A percentile compares a stretch with the other conserved stretches of the same genome.
These are phyloP conservation scores for Geranium incanum DNA, from an alignment of 441 rosid genomes.

Conservation along the genomic window DNA sequence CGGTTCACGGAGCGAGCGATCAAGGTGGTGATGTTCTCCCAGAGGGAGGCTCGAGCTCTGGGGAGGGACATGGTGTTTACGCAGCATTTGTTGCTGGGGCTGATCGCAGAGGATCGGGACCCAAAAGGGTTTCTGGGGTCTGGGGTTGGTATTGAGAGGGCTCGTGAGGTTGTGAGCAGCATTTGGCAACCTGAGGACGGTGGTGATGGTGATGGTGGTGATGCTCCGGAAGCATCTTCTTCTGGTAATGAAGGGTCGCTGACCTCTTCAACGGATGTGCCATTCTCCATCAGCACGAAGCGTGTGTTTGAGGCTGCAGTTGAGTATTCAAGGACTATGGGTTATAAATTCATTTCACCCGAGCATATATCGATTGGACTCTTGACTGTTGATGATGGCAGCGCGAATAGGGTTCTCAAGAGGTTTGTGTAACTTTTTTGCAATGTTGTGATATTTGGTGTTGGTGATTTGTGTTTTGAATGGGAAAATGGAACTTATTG, in stretches of 20 bases:
- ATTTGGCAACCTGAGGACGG: slow-evolving; percentile 38
- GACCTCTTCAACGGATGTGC: slow-evolving; percentile 46
- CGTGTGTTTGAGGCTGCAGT: slow-evolving; percentile 90
- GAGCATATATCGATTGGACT: slow-evolving; percentile 83
- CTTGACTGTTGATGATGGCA: slow-evolving; percentile 83
- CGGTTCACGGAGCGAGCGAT: slow-evolving; percentile 80
- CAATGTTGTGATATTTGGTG: neutral
- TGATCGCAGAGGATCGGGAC: slow-evolving; percentile 68
- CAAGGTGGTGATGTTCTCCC: slow-evolving; percentile 67
- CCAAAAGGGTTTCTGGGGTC: slow-evolving; percentile 79
- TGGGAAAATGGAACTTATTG: no score
- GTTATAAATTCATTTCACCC: slow-evolving; percentile 69
- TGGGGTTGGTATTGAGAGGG: slow-evolving; percentile 49
- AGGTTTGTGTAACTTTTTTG: slow-evolving; percentile 34
- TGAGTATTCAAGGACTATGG: slow-evolving; percentile 76
- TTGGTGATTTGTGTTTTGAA: neutral
- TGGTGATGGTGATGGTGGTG: slow-evolving; percentile 7
- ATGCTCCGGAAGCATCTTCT: slow-evolving; percentile 19
- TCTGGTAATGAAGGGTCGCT: slow-evolving; percentile 19
- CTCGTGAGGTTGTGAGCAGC: slow-evolving; percentile 56
- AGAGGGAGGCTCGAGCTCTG: slow-evolving; percentile 56
- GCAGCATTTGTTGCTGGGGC: slow-evolving; percentile 68
- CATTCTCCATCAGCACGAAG: slow-evolving; percentile 66
- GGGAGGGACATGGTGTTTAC: slow-evolving; percentile 72
- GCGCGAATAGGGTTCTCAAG: slow-evolving; percentile 64